Conservation (phyloP, 2,329 filamentous ascomycete genomes). For the Raffaelea arxii region DNA sequence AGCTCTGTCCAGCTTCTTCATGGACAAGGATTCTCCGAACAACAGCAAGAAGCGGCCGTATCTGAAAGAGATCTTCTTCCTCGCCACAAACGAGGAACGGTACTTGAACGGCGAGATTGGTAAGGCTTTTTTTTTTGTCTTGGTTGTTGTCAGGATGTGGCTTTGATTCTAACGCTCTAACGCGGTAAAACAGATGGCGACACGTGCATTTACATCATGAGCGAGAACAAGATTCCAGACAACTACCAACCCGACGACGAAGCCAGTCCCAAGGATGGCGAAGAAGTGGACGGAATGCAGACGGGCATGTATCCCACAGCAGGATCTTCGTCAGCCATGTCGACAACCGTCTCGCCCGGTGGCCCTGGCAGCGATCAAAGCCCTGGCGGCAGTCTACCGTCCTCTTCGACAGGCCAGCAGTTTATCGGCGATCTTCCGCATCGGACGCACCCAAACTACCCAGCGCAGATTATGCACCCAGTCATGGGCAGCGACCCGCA, state of each 20-base stretch:
- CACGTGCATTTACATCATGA: conserved; percentile 39
- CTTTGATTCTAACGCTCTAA: too few relatives aligned
- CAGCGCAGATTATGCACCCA: conserved; percentile 31
- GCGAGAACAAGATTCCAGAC: conserved; percentile 40
- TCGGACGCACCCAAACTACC: conserved; percentile 23
- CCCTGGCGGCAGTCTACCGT: conserved; percentile 12
- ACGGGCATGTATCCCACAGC: conserved; percentile 21
- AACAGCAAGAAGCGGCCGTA: conserved; percentile 46
- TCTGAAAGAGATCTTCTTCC: conserved; percentile 51
- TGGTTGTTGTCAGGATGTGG: too few relatives aligned
- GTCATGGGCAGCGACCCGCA: conserved; percentile 32
- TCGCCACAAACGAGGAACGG: conserved; percentile 47
- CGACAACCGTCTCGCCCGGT: conserved; percentile 2
- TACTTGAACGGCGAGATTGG: conserved; percentile 48
- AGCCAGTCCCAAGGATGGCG: conserved; percentile 26
- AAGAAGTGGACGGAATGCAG: conserved; percentile 28
- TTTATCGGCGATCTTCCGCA: conserved; percentile 35
- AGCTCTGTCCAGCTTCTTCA: conserved; percentile 47
- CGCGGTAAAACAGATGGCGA: conserved; percentile 33
- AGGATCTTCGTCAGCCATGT: background rate
- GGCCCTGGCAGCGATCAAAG: conserved; percentile 26
- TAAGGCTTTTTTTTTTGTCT: conserved; percentile 17
- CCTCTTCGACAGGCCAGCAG: conserved; percentile 13
- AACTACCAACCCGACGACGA: conserved; percentile 39
- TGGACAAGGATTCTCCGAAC: conserved; percentile 40